These are phyloP conservation scores for Senecio squalidus DNA, from an alignment of 140 eudicot species.

Conservation along the genomic window DNA sequence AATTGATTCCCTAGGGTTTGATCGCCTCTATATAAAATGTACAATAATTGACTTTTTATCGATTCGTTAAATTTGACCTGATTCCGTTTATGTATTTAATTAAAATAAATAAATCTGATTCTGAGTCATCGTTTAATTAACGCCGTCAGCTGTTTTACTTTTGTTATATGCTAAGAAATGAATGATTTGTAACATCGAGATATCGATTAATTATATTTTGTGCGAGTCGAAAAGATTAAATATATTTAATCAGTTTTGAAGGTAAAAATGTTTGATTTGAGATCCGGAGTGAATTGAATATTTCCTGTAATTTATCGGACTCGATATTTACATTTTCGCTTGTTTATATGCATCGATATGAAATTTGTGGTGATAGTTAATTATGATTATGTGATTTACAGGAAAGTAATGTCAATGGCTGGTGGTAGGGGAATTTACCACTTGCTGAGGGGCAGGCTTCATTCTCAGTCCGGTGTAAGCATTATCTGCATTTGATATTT, in stretches of 20 bases:
- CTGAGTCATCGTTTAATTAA: too few relatives aligned
- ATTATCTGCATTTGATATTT: neutral
- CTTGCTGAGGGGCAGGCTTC: conserved; percentile 60
- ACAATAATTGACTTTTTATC: too few relatives aligned
- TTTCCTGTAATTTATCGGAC: conserved; percentile 13
- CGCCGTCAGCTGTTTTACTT: too few relatives aligned
- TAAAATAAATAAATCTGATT: too few relatives aligned
- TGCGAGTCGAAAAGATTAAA: too few relatives aligned
- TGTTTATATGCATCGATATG: neutral
- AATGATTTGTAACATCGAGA: too few relatives aligned
- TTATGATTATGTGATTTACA: conserved; percentile 13
- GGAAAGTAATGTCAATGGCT: conserved; percentile 35
- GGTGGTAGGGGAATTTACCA: conserved; percentile 65
- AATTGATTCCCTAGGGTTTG: too few relatives aligned
- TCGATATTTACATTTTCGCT: neutral
- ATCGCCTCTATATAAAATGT: too few relatives aligned
- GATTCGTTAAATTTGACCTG: too few relatives aligned
- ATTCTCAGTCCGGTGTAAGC: conserved; percentile 55
- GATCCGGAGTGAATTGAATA: neutral
- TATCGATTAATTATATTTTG: too few relatives aligned
- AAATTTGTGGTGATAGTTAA: neutral
- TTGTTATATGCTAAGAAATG: too few relatives aligned
- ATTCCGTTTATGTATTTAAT: too few relatives aligned
- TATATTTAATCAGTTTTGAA: neutral
- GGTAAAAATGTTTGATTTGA: neutral